A percentile compares a stretch with the other conserved stretches of the same genome.
phyloP scores from a whole-genome alignment of 2,329 filamentous ascomycete species.

The Penicillium paneum region DNA sequence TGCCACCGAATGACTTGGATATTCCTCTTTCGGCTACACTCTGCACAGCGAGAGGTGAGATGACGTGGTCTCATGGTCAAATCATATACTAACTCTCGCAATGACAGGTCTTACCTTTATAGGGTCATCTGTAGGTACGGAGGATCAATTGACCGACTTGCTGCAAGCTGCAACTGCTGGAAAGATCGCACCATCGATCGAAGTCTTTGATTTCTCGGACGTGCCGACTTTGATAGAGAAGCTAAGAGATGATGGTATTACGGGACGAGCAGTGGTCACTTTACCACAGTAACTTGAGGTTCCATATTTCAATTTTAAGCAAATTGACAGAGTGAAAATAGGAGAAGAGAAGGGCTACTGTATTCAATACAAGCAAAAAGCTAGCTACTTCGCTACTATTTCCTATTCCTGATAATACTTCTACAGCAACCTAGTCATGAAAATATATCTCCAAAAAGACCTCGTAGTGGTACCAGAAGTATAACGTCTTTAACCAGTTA shows the following conservation, averaged over 20 bases:
- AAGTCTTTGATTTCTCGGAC: slow-evolving; percentile 19
- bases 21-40: slow-evolving; percentile 23
- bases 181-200: slow-evolving; percentile 16
- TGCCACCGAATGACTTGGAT: slow-evolving; percentile 23
- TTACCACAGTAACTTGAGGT: slow-evolving; percentile 7
- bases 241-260: slow-evolving; percentile 16
- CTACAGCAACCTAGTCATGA: too few relatives aligned
- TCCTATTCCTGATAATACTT: too few relatives aligned
- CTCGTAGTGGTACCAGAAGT: too few relatives aligned
- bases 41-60: slow-evolving; percentile 26
- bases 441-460: too few relatives aligned
- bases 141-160: slow-evolving; percentile 19
- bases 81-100: neutral
- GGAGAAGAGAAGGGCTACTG: too few relatives aligned
- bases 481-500: too few relatives aligned
- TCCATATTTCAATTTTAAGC: neutral
- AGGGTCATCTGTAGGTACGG: slow-evolving; percentile 24
- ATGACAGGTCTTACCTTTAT: slow-evolving; percentile 20
- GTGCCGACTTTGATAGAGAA: slow-evolving; percentile 14
- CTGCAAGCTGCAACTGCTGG: slow-evolving; percentile 17
- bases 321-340: too few relatives aligned
- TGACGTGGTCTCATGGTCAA: neutral
- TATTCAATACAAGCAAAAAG: too few relatives aligned
- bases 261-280: slow-evolving; percentile 21
- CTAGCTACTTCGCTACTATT: too few relatives aligned